A percentile compares a stretch with the other conserved stretches of the same genome.
These are phyloP conservation scores for Saururus chinensis DNA, from an alignment of 164 flowering plant species.

Conservation along the genomic window DNA sequence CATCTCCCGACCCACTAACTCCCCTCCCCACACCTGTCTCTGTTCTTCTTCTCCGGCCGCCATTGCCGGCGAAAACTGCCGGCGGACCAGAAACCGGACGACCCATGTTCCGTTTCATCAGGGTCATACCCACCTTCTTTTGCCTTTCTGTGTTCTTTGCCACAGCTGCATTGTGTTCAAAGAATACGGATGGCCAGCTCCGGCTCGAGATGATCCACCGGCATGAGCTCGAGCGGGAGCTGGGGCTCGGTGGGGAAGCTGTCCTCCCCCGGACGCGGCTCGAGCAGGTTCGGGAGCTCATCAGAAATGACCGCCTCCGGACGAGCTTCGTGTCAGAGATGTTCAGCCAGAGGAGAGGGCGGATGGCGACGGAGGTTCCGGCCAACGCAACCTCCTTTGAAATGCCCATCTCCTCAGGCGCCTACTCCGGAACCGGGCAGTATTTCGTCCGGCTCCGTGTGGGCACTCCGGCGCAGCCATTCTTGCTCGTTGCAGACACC, in stretches of 20 bases:
- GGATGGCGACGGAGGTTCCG: neutral
- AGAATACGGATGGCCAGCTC: neutral
- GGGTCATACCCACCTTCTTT: conserved; percentile 1
- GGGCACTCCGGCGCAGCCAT: conserved; percentile 53
- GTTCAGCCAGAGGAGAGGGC: neutral
- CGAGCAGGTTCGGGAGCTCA: conserved; percentile 3
- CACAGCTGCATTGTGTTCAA: conserved; percentile 3
- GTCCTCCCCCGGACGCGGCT: too few relatives aligned
- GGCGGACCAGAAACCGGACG: neutral
- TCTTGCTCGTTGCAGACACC: conserved; percentile 49
- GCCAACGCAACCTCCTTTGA: neutral
- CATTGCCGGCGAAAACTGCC: neutral
- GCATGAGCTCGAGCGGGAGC: conserved; percentile 1
- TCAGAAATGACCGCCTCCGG: conserved; percentile 1
- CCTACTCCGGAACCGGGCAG: conserved; percentile 35
- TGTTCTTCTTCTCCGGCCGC: conserved; percentile 1
- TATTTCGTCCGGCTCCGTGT: conserved; percentile 47
- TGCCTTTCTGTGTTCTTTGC: conserved; percentile 6
- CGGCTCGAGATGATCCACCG: conserved; percentile 12
- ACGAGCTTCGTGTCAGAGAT: neutral
- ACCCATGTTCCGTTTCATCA: conserved; percentile 2
- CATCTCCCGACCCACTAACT: neutral
- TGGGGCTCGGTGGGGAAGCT: neutral
- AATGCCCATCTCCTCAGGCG: conserved; percentile 34
- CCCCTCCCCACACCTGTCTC: too few relatives aligned